These are phyloP conservation scores for Clitocybe nebularis DNA, from an alignment of 1,284 basidiomycete species.

Conservation along the genomic window DNA sequence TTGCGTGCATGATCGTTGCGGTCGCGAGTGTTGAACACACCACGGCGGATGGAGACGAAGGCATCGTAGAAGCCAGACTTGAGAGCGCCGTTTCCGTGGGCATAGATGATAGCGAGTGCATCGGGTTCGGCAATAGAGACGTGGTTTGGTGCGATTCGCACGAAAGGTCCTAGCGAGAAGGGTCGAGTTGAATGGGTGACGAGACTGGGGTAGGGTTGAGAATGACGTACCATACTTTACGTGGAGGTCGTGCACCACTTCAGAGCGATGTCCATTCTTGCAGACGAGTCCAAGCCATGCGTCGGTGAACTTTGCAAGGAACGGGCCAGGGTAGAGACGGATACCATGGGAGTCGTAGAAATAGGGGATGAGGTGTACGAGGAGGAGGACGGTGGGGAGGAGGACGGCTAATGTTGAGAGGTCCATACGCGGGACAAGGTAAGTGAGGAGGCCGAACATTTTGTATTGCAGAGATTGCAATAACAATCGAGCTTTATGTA, in stretches of 20 bases:
- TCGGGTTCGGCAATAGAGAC: constrained; percentile 79
- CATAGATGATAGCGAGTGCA: constrained; percentile 73
- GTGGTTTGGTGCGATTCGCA: constrained; percentile 88
- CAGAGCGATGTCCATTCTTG: constrained; percentile 70
- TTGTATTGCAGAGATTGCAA: constrained; percentile 5
- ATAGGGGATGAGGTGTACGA: constrained; percentile 56
- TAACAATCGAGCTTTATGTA: constrained; percentile 2
- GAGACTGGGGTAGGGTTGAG: not conserved
- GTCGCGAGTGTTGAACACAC: constrained; percentile 85
- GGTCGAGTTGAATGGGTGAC: not conserved
- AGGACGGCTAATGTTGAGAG: constrained; percentile 21
- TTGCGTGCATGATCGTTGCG: constrained; percentile 84
- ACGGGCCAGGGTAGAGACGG: constrained; percentile 69
- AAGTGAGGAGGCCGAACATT: constrained; percentile 8
- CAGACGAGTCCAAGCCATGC: constrained; percentile 71
- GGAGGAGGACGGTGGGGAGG: constrained; percentile 28
- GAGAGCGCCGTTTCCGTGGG: constrained; percentile 74
- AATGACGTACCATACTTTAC: constrained; percentile 63
- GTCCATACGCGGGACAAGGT: constrained; percentile 20
- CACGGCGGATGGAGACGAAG: constrained; percentile 74
- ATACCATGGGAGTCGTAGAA: constrained; percentile 56
- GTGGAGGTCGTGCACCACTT: constrained; percentile 75
- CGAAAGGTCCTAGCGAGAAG: constrained; percentile 55
- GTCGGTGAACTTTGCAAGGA: constrained; percentile 72
- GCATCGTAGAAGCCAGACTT: constrained; percentile 84